These are phyloP conservation scores for Populus ilicifolia DNA, from an alignment of 345 rosid species.

Conservation along the genomic window DNA sequence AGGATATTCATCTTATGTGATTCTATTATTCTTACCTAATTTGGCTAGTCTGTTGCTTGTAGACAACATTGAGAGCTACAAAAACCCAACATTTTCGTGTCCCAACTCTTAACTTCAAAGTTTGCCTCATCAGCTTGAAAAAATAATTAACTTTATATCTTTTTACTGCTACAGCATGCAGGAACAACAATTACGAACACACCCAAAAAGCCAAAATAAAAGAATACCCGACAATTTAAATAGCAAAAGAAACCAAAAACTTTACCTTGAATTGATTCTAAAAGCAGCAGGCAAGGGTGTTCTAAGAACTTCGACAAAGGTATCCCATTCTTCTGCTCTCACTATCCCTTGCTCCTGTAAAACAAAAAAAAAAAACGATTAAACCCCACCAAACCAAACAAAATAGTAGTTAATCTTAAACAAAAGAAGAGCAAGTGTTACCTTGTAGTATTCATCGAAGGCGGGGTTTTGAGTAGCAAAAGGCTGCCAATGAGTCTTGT, in stretches of 20 bases:
- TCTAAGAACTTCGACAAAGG: slow-evolving; percentile 62
- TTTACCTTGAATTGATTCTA: slow-evolving; percentile 80
- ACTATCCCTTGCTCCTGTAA: slow-evolving; percentile 78
- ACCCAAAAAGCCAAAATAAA: background rate
- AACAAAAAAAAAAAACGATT: background rate
- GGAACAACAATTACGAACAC: background rate
- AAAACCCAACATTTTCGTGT: background rate
- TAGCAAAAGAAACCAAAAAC: background rate
- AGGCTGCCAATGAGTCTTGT: slow-evolving; percentile 46
- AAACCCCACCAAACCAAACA: background rate
- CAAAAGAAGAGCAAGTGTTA: slow-evolving; percentile 8
- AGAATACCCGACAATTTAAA: background rate
- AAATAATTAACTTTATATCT: background rate
- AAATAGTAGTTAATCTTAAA: background rate
- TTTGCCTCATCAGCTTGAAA: background rate
- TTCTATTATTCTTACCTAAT: background rate
- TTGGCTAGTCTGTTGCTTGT: background rate
- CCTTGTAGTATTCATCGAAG: slow-evolving; percentile 91
- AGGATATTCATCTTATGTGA: background rate
- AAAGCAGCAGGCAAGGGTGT: slow-evolving; percentile 95
- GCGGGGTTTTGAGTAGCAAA: slow-evolving; percentile 57
- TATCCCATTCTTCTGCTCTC: slow-evolving; percentile 72
- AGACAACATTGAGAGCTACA: background rate
- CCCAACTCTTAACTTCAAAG: background rate
- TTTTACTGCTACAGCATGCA: background rate